Evolutionary conservation across 176 grass and related monocot species (phyloP).

Genomic region (Puccinellia tenuiflora): DNA sequence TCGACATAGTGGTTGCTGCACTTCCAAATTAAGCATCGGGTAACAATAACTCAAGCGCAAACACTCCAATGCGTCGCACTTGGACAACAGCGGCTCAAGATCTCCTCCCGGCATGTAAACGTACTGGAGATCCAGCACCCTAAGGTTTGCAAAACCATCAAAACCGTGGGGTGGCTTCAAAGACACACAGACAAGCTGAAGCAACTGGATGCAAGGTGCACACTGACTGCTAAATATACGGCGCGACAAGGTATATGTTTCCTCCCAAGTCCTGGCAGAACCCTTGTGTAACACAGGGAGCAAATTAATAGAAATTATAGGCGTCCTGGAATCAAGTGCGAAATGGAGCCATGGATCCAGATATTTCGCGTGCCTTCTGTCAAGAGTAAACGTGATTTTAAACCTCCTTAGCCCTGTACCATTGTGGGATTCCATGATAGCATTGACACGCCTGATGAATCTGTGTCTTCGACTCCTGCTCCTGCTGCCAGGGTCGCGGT

Average conservation of each 20-base stretch:
- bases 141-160: background rate
- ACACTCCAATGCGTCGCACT: background rate
- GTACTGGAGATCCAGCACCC: background rate
- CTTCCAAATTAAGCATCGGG: background rate
- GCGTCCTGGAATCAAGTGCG: background rate
- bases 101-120: background rate
- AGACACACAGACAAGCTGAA: background rate
- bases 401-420: background rate
- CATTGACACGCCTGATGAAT: constrained; percentile 8
- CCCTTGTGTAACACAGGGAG: background rate
- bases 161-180: background rate
- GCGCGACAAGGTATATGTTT: background rate
- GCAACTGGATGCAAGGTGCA: background rate
- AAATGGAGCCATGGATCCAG: constrained; percentile 1
- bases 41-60: background rate
- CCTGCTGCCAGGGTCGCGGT: background rate
- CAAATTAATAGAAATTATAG: background rate
- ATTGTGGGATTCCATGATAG: constrained; percentile 3
- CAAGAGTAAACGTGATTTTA: background rate
- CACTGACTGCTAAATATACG: background rate
- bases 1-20: background rate
- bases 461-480: background rate
- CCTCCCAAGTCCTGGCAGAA: background rate
- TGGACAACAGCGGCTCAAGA: background rate
- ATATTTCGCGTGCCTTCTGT: background rate